A percentile compares a stretch with the other conserved stretches of the same genome.
Evolutionary conservation across 1,139 yeast species (phyloP).

Genomic region (Saccharomyces uvarum): DNA sequence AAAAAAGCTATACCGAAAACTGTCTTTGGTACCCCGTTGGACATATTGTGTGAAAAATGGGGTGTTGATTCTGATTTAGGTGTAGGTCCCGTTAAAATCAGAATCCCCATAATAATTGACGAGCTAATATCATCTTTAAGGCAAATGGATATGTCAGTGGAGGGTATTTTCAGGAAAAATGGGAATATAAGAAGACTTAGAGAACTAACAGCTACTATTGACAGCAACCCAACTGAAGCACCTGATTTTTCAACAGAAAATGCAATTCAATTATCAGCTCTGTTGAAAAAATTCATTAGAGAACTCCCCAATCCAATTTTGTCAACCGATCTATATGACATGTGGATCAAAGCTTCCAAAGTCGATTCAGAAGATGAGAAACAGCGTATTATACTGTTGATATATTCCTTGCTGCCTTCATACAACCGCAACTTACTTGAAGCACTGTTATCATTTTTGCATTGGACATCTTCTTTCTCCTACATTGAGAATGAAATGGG

Average conservation of each 20-base stretch:
- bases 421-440: slow-evolving; percentile 81
- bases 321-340: slow-evolving; percentile 65
- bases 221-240: slow-evolving; percentile 60
- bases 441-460: slow-evolving; percentile 75
- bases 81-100: slow-evolving; percentile 71
- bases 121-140: slow-evolving; percentile 77
- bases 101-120: slow-evolving; percentile 81
- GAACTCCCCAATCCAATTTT: slow-evolving; percentile 89
- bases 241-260: slow-evolving; percentile 72
- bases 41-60: slow-evolving; percentile 59
- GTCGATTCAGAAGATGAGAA: slow-evolving; percentile 42
- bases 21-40: slow-evolving; percentile 79
- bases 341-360: slow-evolving; percentile 75
- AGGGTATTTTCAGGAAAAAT: slow-evolving; percentile 91
- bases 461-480: slow-evolving; percentile 95
- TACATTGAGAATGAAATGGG: slow-evolving; percentile 82
- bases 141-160: slow-evolving; percentile 92
- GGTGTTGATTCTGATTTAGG: slow-evolving; percentile 87
- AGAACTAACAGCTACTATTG: slow-evolving; percentile 67
- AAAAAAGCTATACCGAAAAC: slow-evolving; percentile 21
- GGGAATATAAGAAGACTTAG: slow-evolving; percentile 85
- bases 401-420: slow-evolving; percentile 75
- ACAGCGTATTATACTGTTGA: slow-evolving; percentile 55
- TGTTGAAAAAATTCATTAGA: slow-evolving; percentile 83
- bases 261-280: slow-evolving; percentile 89